Conservation (phyloP, 176 grass and related monocot species). For the Rhynchospora pubera region DNA sequence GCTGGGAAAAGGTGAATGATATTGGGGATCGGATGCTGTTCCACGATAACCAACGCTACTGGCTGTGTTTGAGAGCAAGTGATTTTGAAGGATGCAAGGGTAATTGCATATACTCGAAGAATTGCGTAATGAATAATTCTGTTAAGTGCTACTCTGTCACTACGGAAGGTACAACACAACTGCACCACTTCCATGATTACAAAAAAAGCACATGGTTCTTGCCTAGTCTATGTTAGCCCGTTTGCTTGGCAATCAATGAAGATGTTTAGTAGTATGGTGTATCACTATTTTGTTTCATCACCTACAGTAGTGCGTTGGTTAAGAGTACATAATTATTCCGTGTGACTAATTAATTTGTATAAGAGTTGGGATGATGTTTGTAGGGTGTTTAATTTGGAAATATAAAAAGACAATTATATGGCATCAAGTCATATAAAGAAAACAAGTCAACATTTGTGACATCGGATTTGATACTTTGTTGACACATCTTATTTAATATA, state of each 20-base stretch:
- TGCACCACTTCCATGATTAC: background rate
- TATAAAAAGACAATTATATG: no score
- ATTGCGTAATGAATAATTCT: no score
- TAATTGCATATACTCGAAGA: no score
- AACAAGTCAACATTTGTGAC: no score
- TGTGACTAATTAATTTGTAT: no score
- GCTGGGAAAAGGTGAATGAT: background rate
- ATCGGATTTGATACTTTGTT: no score
- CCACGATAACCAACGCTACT: background rate
- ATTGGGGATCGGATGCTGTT: background rate
- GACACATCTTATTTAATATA: no score
- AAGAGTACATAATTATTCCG: background rate
- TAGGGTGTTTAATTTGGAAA: no score
- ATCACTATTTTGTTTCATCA: background rate
- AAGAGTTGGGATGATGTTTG: no score
- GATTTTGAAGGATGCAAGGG: background rate
- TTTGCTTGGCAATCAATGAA: no score
- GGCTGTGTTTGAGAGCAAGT: background rate
- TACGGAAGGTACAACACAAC: background rate
- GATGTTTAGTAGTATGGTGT: background rate
- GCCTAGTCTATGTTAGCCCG: background rate
- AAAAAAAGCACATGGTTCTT: background rate
- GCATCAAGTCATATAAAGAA: no score
- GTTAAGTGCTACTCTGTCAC: no score
- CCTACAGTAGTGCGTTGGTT: background rate